Evolutionary conservation across 768 basidiomycete species (phyloP).

Genomic region (Lenzites betulinus): DNA sequence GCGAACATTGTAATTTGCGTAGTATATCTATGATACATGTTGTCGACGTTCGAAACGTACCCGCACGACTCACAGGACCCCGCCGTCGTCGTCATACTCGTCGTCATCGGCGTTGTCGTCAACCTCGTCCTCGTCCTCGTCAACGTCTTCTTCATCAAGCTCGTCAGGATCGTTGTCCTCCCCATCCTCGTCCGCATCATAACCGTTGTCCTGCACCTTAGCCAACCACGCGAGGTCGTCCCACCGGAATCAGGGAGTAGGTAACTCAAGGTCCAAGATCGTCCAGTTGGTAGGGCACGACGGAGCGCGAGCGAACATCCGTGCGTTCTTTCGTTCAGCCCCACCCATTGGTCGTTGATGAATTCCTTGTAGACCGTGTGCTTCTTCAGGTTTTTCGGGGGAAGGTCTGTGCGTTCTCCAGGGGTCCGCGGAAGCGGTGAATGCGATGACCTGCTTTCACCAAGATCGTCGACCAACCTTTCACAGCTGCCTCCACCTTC

Average conservation of each 20-base stretch:
- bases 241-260: neutral
- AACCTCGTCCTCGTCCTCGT: too few species aligned
- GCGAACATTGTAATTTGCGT: too few species aligned
- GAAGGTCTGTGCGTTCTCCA: neutral
- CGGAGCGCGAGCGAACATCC: neutral
- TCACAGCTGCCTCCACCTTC: neutral
- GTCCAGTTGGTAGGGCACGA: neutral
- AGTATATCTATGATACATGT: too few species aligned
- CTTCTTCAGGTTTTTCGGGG: neutral
- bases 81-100: too few species aligned
- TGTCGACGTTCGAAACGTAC: too few species aligned
- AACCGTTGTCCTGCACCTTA: neutral
- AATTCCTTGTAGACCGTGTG: constrained; percentile 3
- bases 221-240: neutral
- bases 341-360: neutral
- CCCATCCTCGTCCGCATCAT: neutral
- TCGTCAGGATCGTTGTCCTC: neutral
- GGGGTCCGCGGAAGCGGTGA: neutral
- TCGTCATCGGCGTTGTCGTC: too few species aligned
- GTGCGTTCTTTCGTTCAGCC: neutral
- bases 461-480: neutral
- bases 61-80: too few species aligned
- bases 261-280: neutral
- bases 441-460: neutral
- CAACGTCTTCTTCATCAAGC: too few species aligned